A percentile compares a stretch with the other conserved stretches of the same genome.
Evolutionary conservation across 257 asterid genomes (phyloP).

Genomic region (Apocynum venetum): DNA sequence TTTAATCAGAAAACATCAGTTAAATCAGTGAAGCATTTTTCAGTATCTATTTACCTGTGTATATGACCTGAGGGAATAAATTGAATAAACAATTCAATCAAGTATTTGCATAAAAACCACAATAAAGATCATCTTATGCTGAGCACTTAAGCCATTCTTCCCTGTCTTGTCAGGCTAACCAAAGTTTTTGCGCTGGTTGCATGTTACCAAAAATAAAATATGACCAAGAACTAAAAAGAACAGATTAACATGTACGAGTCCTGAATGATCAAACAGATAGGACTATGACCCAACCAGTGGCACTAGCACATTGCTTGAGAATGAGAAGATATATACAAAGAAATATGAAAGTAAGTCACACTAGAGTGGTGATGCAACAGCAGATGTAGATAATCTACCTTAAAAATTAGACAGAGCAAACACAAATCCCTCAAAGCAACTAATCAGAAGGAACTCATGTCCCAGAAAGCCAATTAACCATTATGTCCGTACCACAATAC

Average conservation of each 20-base stretch:
- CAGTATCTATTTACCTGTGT: not conserved
- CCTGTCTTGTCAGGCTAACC: not conserved
- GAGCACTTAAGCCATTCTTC: not conserved
- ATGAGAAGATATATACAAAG: not conserved
- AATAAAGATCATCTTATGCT: not conserved
- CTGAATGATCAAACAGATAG: not conserved
- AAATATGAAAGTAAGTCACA: not conserved
- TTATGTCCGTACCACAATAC: not conserved
- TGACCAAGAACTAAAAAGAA: not conserved
- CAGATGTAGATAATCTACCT: not conserved
- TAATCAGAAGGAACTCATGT: not conserved
- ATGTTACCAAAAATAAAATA: not conserved
- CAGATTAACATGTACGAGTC: not conserved
- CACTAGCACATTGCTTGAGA: not conserved
- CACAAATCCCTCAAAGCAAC: not conserved
- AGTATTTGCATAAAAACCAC: not conserved
- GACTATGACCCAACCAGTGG: not conserved
- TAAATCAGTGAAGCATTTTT: not conserved
- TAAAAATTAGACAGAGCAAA: not conserved
- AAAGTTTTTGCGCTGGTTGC: not conserved
- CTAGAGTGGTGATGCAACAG: not conserved
- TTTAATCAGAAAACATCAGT: slow-evolving; percentile 8
- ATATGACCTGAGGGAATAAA: not conserved
- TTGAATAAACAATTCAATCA: not conserved
- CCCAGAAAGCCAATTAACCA: not conserved